Evolutionary conservation across 2,329 filamentous ascomycete genomes (phyloP), one percentile per base, ranked within the genome.

Genomic region (Pseudodiploospora longispora): DNA sequence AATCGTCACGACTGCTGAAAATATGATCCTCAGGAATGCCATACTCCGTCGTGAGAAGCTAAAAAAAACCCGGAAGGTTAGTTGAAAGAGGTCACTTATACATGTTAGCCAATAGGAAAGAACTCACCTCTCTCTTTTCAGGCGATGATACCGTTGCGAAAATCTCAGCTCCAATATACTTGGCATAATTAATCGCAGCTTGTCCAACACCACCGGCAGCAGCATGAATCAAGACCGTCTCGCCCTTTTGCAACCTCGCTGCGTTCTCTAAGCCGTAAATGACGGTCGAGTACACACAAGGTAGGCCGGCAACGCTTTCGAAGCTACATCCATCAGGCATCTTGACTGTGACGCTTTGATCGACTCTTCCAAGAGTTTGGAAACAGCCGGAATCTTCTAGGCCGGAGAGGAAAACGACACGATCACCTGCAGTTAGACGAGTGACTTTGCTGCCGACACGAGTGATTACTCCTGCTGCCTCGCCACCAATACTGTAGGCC

Each of bases 141-240:
- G 52, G 50, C 10, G 53, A 33, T 5, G 49, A 51, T 6, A 55
- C 47, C 12, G 62, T 65, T 6, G 47, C 52, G 39, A 55, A 64
- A 5, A 66, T 47, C 29, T 57, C 50, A 2, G 55, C 52, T 3
- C 52, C 52, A 9, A 49, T 19, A 10, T 52, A 40, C 33, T 58
- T 51, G 6, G 55, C 53, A 4, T 65, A 44, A 39, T 54, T 47
- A 5, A 65, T 50, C 1, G 60, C 59, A 6, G 58, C 58, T 31
- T 59, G 57, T 4, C 64, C 64, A 0, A 62, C 53, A 3, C 57
- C 58, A 10, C 61, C 61, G 1, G 54, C 51, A 6, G 56, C 63
- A 5, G 57, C 50, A 42, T 66, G 63, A 12, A 65, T 58, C 4
- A 67, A 50, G 3, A 66, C 50, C 2, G 40, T 51, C 43, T 64